Base-by-base conservation (phyloP, 352 stramenopile genomes). In the Globisporangium spinosum region DNA sequence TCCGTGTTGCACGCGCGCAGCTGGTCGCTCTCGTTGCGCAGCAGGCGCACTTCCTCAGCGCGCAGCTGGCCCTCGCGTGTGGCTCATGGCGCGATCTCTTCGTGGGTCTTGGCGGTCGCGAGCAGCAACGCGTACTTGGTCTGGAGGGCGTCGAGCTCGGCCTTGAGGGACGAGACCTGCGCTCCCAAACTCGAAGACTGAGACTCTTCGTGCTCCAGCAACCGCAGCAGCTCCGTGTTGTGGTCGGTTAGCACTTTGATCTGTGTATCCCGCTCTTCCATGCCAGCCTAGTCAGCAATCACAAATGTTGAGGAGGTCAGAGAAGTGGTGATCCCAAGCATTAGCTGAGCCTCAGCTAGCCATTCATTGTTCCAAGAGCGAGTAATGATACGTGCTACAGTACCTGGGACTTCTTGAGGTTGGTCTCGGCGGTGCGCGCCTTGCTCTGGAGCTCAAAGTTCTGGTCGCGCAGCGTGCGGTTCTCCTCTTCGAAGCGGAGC, bases 361-460 rank as follows among this genome's bases (percentile, higher is more conserved):
- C 40, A 49, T n/a, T 9, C 2, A 38, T 38, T 38, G 7, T 10
- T 9, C 3, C 15, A n/a, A 49, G 15, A 49, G 13, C 38, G 40
- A 58, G 15, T 7, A 23, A 15, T 12, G 8, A 23, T 22, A 49
- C 54, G 38, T 45, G 38, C 3, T 45, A 17, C 38, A 45, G 13
- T 68, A 82, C 76, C 73, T 91, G 82, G 43, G 89, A 84, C 65
- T 97, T 90, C 53, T 76, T 60, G 13, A 98, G 69, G 45, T 87
- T 85, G 27, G 88, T 90, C 73, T 98, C 93, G 22, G 93, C 90
- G 0, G 91, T 89, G 3, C 89, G 87, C 23, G 89, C 77, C 70
- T 97, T 93, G 61, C 81, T 95, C 73, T 98, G 88, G 2, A 98
- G 71, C 65, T 98, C 89, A 75, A 98, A 98, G 72, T 98, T 98